A percentile compares a stretch with the other conserved stretches of the same genome.
Evolutionary conservation across 2,329 filamentous ascomycete species (phyloP).

Genomic region (Massarina eburnea): DNA sequence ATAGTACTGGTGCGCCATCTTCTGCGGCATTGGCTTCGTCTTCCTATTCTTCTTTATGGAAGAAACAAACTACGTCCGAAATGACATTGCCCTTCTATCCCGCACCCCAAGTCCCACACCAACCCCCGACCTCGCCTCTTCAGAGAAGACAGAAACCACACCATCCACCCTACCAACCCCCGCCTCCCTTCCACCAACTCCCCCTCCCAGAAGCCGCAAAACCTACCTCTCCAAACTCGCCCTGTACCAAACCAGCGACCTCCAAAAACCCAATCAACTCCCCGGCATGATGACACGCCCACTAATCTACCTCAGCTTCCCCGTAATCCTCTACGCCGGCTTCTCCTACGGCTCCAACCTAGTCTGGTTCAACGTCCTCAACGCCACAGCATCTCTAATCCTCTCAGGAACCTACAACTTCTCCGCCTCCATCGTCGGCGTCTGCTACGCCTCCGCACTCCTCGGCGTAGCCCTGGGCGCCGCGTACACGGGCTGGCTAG

Average conservation of each 20-base stretch:
- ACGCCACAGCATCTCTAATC: constrained; percentile 45
- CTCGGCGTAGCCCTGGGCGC: constrained; percentile 41
- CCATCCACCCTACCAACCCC: neutral
- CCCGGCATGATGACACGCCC: constrained; percentile 30
- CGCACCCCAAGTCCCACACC: neutral
- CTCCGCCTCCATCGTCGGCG: constrained; percentile 40
- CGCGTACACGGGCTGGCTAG: constrained; percentile 36
- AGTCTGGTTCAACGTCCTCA: constrained; percentile 49
- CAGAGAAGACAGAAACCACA: constrained; percentile 11
- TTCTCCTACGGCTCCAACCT: constrained; percentile 45
- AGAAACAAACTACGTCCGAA: constrained; percentile 56
- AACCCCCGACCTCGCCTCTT: constrained; percentile 2
- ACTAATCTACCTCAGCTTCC: constrained; percentile 28
- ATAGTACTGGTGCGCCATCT: constrained; percentile 57
- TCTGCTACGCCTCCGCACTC: constrained; percentile 40
- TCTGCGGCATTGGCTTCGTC: constrained; percentile 52
- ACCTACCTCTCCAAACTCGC: constrained; percentile 38
- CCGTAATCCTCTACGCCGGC: constrained; percentile 43
- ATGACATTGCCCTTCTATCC: neutral
- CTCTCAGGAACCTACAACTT: constrained; percentile 44
- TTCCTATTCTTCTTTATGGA: constrained; percentile 62
- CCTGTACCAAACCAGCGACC: constrained; percentile 28
- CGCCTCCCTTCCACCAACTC: neutral
- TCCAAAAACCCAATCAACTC: constrained; percentile 32
- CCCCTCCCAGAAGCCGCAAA: constrained; percentile 18